Base-by-base conservation (phyloP, 2,329 filamentous ascomycete species). In the Fusarium tjaetaba region DNA sequence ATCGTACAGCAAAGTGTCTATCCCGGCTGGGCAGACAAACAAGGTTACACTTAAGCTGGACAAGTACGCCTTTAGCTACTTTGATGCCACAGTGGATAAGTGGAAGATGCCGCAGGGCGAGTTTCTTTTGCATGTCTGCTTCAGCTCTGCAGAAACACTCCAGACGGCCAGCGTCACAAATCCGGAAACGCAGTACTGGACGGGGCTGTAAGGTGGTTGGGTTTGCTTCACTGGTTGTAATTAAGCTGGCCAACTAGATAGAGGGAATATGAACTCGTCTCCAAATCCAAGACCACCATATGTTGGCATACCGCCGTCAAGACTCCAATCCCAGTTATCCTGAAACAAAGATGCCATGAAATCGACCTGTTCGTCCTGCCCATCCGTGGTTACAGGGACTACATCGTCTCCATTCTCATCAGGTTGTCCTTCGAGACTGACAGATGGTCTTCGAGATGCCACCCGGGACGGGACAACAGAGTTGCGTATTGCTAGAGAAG, bases 61-160 rank as follows among this genome's bases (percentile, higher is more conserved):
- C 1, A 67, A 66, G 32, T 67, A 66, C 32, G 61, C 61, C 2
- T 66, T 67, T 10, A 67, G 64, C 16, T 59, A 67, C 51, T 66
- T 39, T 3, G 61, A 67, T 16, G 2, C n/a, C 2, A 1, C 16
- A 2, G 9, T 8, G 2, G 32, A 18, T 0, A 51, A 39, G 62
- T 67, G 61, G 64, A 45, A 20, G 14, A 38, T 66, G 1, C 64
- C 63, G 2, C 41, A 28, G 5, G 63, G 63, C 1, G 61, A 58
- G 1, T 65, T 65, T 4, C 22, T 16, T 2, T 1, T 66, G 1
- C 63, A 57, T 3, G 1, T 57, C 5, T 28, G 34, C 14, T 65
- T 66, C 9, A 57, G 48, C 9, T 55, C 63, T 0, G 42, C 26
- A 3, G 14, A 65, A 2, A 14, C 24, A 0, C 42, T 38, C 2